phyloP scores from a whole-genome alignment of 2,329 filamentous ascomycete genomes.

The Mycosphaerella sp. region DNA sequence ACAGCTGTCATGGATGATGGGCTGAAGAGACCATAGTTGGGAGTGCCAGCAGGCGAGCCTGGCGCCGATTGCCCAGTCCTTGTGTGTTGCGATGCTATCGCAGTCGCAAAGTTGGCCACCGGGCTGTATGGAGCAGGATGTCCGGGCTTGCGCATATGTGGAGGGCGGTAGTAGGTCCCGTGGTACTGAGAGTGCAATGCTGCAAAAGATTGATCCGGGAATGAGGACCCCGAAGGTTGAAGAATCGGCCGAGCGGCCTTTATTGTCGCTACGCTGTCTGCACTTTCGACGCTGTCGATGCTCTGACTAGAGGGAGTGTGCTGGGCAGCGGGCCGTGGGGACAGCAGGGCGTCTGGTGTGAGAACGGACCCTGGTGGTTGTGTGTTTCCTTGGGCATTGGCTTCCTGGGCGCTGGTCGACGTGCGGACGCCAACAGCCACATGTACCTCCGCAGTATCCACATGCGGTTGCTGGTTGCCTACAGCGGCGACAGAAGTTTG shows the following conservation, averaged over 20 bases:
- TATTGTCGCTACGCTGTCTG: slow-evolving; percentile 35
- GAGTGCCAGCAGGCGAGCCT: slow-evolving; percentile 44
- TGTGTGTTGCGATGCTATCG: slow-evolving; percentile 35
- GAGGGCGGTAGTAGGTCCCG: slow-evolving; percentile 33
- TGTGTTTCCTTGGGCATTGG: slow-evolving; percentile 23
- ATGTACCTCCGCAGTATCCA: slow-evolving; percentile 1
- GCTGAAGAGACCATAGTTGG: slow-evolving; percentile 41
- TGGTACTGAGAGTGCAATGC: slow-evolving; percentile 44
- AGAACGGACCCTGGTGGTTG: slow-evolving; percentile 3
- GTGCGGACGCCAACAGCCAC: neutral
- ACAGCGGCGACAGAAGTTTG: slow-evolving; percentile 6
- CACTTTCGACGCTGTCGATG: slow-evolving; percentile 36
- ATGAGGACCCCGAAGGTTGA: slow-evolving; percentile 35
- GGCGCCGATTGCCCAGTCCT: slow-evolving; percentile 20
- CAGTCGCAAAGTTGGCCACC: slow-evolving; percentile 30
- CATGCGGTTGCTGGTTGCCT: neutral
- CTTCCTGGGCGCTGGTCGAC: slow-evolving; percentile 10
- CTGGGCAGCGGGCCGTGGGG: slow-evolving; percentile 35
- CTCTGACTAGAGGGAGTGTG: slow-evolving; percentile 40
- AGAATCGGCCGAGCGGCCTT: slow-evolving; percentile 24
- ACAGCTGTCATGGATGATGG: slow-evolving; percentile 30
- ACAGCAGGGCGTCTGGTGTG: slow-evolving; percentile 19
- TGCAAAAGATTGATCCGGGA: slow-evolving; percentile 47
- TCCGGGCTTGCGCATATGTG: slow-evolving; percentile 13
- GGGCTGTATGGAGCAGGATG: slow-evolving; percentile 1